Evolutionary conservation across 495 filamentous ascomycete genomes (phyloP).

Genomic region (Penicillium macrosclerotiorum): DNA sequence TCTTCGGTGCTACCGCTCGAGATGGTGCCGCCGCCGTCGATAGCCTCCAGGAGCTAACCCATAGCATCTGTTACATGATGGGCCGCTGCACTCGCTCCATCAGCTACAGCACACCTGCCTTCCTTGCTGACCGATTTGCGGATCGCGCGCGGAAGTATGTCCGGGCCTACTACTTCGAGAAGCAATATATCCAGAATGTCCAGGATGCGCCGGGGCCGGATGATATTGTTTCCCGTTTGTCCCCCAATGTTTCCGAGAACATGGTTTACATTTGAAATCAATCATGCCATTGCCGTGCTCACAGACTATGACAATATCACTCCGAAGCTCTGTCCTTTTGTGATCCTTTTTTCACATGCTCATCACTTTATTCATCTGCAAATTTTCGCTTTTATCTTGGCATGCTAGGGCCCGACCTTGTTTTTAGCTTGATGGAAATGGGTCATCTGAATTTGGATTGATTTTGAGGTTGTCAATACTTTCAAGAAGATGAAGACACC

Average conservation of each 20-base stretch:
- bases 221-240: background rate
- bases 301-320: background rate
- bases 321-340: too few species aligned
- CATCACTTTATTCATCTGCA: too few species aligned
- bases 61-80: slow-evolving; percentile 72
- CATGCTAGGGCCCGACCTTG: too few species aligned
- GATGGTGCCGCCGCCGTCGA: slow-evolving; percentile 43
- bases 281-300: background rate
- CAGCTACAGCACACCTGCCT: slow-evolving; percentile 68
- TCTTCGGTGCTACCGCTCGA: slow-evolving; percentile 37
- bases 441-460: too few species aligned
- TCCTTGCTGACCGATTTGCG: slow-evolving; percentile 73
- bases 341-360: too few species aligned
- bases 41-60: slow-evolving; percentile 58
- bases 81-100: slow-evolving; percentile 76
- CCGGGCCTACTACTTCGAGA: slow-evolving; percentile 11
- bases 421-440: too few species aligned
- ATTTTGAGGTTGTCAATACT: too few species aligned
- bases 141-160: slow-evolving; percentile 65
- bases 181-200: background rate
- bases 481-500: too few species aligned
- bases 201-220: background rate
- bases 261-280: slow-evolving; percentile 15
- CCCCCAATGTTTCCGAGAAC: background rate
- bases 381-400: too few species aligned